Evolutionary conservation across 768 basidiomycete genomes (phyloP), one percentile per base, ranked within the genome.

Genomic region (Lenzites betulinus): DNA sequence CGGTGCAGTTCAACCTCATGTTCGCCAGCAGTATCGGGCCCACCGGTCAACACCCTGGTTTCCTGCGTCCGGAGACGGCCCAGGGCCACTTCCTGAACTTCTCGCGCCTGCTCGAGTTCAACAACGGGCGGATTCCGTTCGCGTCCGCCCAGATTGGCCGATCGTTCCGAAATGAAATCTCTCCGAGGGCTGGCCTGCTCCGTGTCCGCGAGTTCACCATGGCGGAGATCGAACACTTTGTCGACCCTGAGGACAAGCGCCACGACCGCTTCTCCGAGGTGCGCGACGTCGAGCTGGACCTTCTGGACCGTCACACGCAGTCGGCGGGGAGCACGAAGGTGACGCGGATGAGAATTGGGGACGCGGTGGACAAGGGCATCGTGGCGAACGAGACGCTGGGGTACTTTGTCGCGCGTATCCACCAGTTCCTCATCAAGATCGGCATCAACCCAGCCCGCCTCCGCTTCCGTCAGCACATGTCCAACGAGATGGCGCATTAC

Each of bases 61-160:
- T 85, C 77, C 88, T 99, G 54, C 94, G 97, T 22, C 97, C 97
- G 1, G 97, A 98, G 74, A 99, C 97, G 0, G 96, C 97, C 0
- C 96, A 98, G 70, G 94, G 96, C 54, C 97, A 98, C 75, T 99
- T 98, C 81, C 86, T 98, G 72, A 98, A 98, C 82, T 99, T 99
- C 79, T 87, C 88, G 64, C 91, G 96, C 18, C 82, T 98, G 30
- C 89, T 98, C 59, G 97, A 98, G 48, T 98, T 96, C 84, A 98
- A 98, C 81, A 97, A 98, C 72, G 92, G 93, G 13, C 89, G 92
- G 22, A 79, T 99, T 22, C 97, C 96, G 0, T 99, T 98, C 71
- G 97, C 96, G 13, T 97, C 94, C 46, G 97, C 97, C 1, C 95
- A 97, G 73, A 92, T 99, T 65, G 97, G 97, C 35, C 88, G 92